Percentiles rank a stretch among this genome's conserved stretches.
phyloP scores from a whole-genome alignment of 352 stramenopile species.

The Pythium guiyangense region DNA sequence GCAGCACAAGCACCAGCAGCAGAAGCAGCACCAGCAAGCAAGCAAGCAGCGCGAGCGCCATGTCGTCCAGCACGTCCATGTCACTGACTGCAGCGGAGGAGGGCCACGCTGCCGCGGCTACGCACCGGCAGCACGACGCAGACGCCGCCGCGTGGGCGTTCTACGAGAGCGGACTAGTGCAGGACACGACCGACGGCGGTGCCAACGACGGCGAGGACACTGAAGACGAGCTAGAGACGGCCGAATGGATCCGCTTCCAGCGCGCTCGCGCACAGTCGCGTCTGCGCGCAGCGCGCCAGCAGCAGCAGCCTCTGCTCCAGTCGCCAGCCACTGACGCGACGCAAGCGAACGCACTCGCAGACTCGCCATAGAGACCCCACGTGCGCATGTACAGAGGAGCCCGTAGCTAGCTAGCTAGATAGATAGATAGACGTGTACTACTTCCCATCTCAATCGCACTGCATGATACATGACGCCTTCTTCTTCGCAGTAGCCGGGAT shows the following conservation, averaged over 20 bases:
- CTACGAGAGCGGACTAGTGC: constrained; percentile 51
- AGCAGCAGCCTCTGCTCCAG: constrained; percentile 9
- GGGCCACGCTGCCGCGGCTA: not conserved
- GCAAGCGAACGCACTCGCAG: not conserved
- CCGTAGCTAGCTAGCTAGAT: too few species aligned
- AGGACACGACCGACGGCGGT: constrained; percentile 25
- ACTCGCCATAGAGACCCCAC: not conserved
- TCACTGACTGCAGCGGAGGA: constrained; percentile 4
- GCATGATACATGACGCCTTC: not conserved
- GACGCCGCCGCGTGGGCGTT: constrained; percentile 34
- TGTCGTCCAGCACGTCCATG: constrained; percentile 8
- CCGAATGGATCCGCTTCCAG: constrained; percentile 55
- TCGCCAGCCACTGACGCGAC: not conserved
- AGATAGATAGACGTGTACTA: not conserved
- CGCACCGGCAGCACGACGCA: not conserved
- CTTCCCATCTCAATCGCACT: not conserved
- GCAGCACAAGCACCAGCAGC: not conserved
- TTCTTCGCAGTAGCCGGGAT: too few species aligned
- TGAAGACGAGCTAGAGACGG: constrained; percentile 49
- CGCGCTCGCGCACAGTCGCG: constrained; percentile 42
- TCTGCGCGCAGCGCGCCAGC: constrained; percentile 34
- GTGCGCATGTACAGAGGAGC: not conserved
- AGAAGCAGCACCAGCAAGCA: too few species aligned
- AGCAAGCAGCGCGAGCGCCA: not conserved
- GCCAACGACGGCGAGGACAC: constrained; percentile 42